Evolutionary conservation across 2,329 filamentous ascomycete genomes (phyloP).

Genomic region (Fusarium redolens): DNA sequence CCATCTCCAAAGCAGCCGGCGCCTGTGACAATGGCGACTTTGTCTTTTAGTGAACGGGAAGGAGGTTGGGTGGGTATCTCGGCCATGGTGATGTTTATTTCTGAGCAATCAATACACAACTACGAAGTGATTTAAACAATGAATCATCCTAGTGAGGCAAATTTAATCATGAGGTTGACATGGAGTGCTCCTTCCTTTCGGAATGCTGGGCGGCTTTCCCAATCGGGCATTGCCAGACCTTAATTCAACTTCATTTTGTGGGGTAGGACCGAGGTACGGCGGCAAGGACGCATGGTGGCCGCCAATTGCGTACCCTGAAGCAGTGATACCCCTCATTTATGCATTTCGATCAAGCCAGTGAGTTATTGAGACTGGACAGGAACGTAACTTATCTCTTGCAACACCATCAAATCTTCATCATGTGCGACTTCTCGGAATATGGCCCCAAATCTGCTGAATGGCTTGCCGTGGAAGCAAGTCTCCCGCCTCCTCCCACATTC

Average conservation of each 20-base stretch:
- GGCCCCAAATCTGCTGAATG: conserved; percentile 57
- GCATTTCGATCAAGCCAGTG: neutral
- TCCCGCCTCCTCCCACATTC: conserved; percentile 5
- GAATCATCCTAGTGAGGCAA: neutral
- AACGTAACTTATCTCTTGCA: neutral
- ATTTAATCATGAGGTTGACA: neutral
- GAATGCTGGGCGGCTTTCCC: neutral
- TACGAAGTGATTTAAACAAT: too few species aligned
- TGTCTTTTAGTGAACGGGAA: conserved; percentile 36
- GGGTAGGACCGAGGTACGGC: neutral
- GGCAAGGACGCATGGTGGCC: neutral
- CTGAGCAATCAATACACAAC: too few species aligned
- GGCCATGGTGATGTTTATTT: neutral
- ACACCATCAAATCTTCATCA: neutral
- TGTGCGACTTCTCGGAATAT: conserved; percentile 51
- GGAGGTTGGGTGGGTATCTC: conserved; percentile 18
- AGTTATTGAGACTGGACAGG: neutral
- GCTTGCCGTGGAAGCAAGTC: conserved; percentile 50
- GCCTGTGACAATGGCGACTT: conserved; percentile 68
- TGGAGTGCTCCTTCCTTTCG: neutral
- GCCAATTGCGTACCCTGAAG: neutral
- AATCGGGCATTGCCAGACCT: conserved; percentile 1
- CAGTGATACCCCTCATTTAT: neutral
- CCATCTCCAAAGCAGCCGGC: conserved; percentile 67
- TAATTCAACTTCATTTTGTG: neutral